Conservation (phyloP, 2,329 filamentous ascomycete species). For the Immersiporthe knoxdaviesiana region DNA sequence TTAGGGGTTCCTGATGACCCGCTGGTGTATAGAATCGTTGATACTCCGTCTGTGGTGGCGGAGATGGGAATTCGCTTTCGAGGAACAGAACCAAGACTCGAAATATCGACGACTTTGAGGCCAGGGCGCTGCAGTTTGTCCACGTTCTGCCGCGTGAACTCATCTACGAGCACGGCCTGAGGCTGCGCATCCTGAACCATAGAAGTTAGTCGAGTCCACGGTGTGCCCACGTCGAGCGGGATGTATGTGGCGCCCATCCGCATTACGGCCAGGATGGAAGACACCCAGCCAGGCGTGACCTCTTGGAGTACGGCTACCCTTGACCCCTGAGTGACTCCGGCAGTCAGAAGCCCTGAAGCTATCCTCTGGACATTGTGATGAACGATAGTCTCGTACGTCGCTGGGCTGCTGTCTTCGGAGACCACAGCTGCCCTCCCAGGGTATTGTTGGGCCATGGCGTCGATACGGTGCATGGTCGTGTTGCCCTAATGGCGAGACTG, state of each 20-base stretch:
- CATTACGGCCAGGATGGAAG: constrained; percentile 46
- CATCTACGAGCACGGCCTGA: too few species aligned
- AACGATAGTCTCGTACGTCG: constrained; percentile 41
- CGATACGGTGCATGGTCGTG: constrained; percentile 42
- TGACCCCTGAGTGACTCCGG: constrained; percentile 30
- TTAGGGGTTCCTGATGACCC: constrained; percentile 44
- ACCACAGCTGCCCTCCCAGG: constrained; percentile 29
- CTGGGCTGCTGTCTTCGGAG: constrained; percentile 28
- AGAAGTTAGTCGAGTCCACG: constrained; percentile 36
- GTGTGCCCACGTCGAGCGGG: constrained; percentile 44
- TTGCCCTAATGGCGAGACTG: not conserved
- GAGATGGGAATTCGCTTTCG: not conserved
- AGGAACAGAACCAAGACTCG: too few species aligned
- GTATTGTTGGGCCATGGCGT: constrained; percentile 35
- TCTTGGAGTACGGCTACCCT: constrained; percentile 46
- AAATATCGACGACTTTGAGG: not conserved
- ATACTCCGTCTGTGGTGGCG: constrained; percentile 21
- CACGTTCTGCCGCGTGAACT: too few species aligned
- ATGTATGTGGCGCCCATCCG: constrained; percentile 44
- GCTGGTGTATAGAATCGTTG: constrained; percentile 41
- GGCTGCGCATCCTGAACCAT: constrained; percentile 35
- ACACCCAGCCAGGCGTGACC: constrained; percentile 40
- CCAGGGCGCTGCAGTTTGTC: constrained; percentile 20
- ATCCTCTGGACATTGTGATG: constrained; percentile 38
- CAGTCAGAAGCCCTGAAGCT: constrained; percentile 34